phyloP scores from a whole-genome alignment of 1,284 basidiomycete species.

The Mycosarcoma maydis region DNA sequence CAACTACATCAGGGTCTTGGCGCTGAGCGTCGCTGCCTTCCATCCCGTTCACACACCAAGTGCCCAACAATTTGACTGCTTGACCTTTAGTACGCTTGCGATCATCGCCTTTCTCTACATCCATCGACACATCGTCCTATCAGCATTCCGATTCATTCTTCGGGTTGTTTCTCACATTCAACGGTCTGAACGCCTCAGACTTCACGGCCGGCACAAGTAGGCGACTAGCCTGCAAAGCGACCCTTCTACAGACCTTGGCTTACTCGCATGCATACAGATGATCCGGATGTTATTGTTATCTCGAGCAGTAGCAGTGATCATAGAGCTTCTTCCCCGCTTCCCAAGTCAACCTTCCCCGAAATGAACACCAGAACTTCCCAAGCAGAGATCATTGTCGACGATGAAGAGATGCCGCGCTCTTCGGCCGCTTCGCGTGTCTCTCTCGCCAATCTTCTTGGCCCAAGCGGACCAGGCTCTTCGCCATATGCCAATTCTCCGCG shows the following conservation, averaged over 20 bases:
- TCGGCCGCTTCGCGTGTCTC: slow-evolving; percentile 42
- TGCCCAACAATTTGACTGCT: no score
- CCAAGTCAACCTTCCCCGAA: slow-evolving; percentile 7
- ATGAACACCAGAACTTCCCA: slow-evolving; percentile 26
- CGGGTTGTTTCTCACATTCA: no score
- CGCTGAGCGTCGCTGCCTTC: background rate
- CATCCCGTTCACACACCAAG: no score
- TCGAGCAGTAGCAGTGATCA: slow-evolving; percentile 18
- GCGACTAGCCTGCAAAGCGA: background rate
- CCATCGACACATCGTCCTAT: no score
- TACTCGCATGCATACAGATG: slow-evolving; percentile 16
- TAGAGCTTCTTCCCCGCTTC: slow-evolving; percentile 35
- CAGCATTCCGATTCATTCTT: no score
- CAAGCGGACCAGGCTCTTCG: slow-evolving; percentile 38
- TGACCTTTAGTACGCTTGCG: no score
- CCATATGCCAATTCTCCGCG: slow-evolving; percentile 30
- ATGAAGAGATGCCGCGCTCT: slow-evolving; percentile 35
- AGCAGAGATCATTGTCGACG: slow-evolving; percentile 9
- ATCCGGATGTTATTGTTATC: slow-evolving; percentile 31
- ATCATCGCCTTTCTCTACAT: no score
- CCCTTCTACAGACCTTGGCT: background rate
- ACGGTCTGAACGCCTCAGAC: background rate
- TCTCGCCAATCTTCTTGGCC: slow-evolving; percentile 43
- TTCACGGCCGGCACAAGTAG: background rate
- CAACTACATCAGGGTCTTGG: background rate